These are phyloP conservation scores for Phytopythium ostracodes DNA, from an alignment of 352 stramenopile species.

Conservation along the genomic window DNA sequence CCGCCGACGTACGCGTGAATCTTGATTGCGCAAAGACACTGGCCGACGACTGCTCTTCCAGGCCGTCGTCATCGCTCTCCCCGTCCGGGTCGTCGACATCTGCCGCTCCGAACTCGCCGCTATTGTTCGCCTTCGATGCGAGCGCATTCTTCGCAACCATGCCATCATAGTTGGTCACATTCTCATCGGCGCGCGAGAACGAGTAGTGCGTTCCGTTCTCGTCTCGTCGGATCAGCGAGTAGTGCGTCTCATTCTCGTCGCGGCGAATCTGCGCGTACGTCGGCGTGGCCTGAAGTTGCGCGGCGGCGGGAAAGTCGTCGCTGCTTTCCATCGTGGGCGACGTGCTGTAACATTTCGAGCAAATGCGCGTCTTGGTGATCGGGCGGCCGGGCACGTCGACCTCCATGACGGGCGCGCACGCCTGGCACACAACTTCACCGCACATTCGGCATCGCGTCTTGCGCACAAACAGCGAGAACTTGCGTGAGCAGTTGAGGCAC, in stretches of 20 bases:
- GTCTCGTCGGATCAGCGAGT: conserved; percentile 38
- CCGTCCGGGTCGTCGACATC: conserved; percentile 35
- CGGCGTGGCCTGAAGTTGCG: background rate
- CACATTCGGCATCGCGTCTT: conserved; percentile 74
- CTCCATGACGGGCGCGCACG: conserved; percentile 57
- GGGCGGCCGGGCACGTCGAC: conserved; percentile 24
- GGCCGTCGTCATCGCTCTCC: conserved; percentile 38
- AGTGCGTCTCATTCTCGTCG: conserved; percentile 33
- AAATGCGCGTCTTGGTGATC: conserved; percentile 53
- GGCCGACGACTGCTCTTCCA: conserved; percentile 49
- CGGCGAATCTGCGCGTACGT: conserved; percentile 14
- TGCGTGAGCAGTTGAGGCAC: conserved; percentile 56
- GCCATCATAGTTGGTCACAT: conserved; percentile 3
- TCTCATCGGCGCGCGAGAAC: conserved; percentile 1
- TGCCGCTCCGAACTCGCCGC: conserved; percentile 14
- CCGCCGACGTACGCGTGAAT: conserved; percentile 42
- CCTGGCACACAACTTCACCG: conserved; percentile 70
- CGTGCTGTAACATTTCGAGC: conserved; percentile 45
- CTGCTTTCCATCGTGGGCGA: conserved; percentile 12
- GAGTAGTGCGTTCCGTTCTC: conserved; percentile 10
- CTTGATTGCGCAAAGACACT: conserved; percentile 54
- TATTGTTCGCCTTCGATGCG: conserved; percentile 4
- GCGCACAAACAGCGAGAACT: conserved; percentile 67
- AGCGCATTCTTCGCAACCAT: background rate
- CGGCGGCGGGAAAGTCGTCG: background rate